A percentile compares a stretch with the other conserved stretches of the same genome.
Conservation (phyloP, 495 filamentous ascomycete genomes). For the Penicillium odoratum region DNA sequence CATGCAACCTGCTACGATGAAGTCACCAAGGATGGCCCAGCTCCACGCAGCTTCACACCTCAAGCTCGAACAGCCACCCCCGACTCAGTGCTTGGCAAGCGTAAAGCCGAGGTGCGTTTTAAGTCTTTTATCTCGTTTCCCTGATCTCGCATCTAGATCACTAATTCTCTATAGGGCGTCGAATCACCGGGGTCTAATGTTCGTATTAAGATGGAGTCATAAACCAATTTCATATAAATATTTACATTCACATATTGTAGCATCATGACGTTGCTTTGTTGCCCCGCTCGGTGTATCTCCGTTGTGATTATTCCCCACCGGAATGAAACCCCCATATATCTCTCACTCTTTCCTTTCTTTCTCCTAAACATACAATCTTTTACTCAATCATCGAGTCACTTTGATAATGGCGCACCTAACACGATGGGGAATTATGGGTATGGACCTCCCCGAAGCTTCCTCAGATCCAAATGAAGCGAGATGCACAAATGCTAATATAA, state of each 20-base stretch:
- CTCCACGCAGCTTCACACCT: constrained; percentile 41
- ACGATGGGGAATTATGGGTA: constrained; percentile 78
- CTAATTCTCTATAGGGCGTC: constrained; percentile 26
- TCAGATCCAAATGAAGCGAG: background rate
- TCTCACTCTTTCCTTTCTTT: background rate
- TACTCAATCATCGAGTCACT: background rate
- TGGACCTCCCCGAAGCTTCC: constrained; percentile 8
- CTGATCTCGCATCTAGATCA: background rate
- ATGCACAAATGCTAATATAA: constrained; percentile 4
- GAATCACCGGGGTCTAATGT: constrained; percentile 42
- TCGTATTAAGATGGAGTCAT: constrained; percentile 44
- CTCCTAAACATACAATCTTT: background rate
- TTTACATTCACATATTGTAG: background rate
- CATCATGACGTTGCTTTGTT: constrained; percentile 19
- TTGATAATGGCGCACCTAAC: constrained; percentile 54
- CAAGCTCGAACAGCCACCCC: constrained; percentile 54
- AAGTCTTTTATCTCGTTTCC: background rate
- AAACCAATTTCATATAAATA: background rate
- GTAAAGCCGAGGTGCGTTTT: constrained; percentile 68
- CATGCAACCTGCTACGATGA: constrained; percentile 90
- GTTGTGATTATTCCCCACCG: constrained; percentile 8
- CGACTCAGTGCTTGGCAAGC: constrained; percentile 70
- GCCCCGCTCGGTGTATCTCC: constrained; percentile 39
- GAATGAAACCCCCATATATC: constrained; percentile 6
- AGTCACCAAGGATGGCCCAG: constrained; percentile 64